Evolutionary conservation across 1,284 basidiomycete species (phyloP).

Genomic region (Ustilago lituana): DNA sequence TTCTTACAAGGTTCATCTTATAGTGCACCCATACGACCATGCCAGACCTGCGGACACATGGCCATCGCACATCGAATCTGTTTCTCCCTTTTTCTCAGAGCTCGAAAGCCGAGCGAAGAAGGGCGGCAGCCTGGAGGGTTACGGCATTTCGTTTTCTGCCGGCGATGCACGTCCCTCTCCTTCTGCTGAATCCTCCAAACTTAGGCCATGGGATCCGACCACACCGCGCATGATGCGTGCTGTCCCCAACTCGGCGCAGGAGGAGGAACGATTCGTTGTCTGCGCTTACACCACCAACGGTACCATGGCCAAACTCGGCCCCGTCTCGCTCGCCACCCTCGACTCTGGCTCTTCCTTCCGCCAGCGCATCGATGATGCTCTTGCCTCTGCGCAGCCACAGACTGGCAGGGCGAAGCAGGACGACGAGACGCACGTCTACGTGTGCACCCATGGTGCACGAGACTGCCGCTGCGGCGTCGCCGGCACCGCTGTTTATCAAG

Average conservation of each 20-base stretch:
- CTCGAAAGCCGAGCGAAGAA: conserved; percentile 50
- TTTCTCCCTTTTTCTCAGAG: conserved; percentile 56
- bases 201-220: conserved; percentile 53
- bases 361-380: conserved; percentile 30
- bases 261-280: conserved; percentile 53
- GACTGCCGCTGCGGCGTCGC: conserved; percentile 68
- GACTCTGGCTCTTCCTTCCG: conserved; percentile 35
- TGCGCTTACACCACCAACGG: conserved; percentile 52
- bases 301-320: conserved; percentile 48
- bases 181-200: background rate
- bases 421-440: conserved; percentile 62
- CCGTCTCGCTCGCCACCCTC: conserved; percentile 53
- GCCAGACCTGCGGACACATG: conserved; percentile 44
- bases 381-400: conserved; percentile 32
- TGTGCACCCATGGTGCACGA: conserved; percentile 66
- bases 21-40: conserved; percentile 50
- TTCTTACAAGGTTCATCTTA: conserved; percentile 56
- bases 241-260: conserved; percentile 46
- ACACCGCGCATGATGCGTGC: conserved; percentile 50
- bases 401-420: conserved; percentile 17
- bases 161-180: conserved; percentile 16
- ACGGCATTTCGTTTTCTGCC: conserved; percentile 52
- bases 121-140: conserved; percentile 56
- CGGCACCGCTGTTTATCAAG: conserved; percentile 60
- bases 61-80: conserved; percentile 58